A percentile compares a stretch with the other conserved stretches of the same genome.
Evolutionary conservation across 2,329 filamentous ascomycete species (phyloP).

Genomic region (Lomentospora prolificans): DNA sequence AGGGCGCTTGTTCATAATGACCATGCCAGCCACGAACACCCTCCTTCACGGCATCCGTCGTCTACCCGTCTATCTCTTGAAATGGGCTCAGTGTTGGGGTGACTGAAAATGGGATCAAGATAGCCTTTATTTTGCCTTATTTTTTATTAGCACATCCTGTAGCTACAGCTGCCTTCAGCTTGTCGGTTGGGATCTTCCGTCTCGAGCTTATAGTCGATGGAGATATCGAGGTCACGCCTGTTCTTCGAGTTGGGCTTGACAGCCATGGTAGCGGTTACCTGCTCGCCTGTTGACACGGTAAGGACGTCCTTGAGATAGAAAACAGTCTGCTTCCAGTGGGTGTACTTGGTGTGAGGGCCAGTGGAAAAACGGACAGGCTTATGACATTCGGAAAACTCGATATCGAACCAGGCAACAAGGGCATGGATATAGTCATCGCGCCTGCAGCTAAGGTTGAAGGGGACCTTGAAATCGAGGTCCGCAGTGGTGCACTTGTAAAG

Average conservation of each 20-base stretch:
- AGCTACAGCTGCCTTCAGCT: constrained; percentile 61
- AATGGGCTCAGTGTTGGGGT: too few species aligned
- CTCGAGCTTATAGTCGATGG: constrained; percentile 70
- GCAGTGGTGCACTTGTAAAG: constrained; percentile 79
- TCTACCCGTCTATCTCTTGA: too few species aligned
- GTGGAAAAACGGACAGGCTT: constrained; percentile 96
- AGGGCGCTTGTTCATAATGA: neutral
- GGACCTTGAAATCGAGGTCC: constrained; percentile 74
- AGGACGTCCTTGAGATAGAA: constrained; percentile 94
- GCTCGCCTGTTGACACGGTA: constrained; percentile 81
- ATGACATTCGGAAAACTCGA: constrained; percentile 96
- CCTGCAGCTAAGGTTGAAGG: constrained; percentile 66
- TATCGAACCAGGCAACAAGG: constrained; percentile 97
- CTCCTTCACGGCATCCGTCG: too few species aligned
- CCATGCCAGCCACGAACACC: neutral
- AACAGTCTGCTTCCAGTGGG: constrained; percentile 99
- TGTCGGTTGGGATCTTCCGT: constrained; percentile 63
- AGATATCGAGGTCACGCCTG: constrained; percentile 87
- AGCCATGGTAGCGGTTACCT: constrained; percentile 60
- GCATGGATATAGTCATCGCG: constrained; percentile 95
- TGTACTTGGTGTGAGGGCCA: constrained; percentile 96
- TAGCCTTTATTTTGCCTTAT: too few species aligned
- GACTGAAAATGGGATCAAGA: too few species aligned
- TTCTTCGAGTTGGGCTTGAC: constrained; percentile 93
- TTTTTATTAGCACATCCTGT: constrained; percentile 61